phyloP scores from a whole-genome alignment of 2,329 filamentous ascomycete species.

The Keithomyces neogunnii region DNA sequence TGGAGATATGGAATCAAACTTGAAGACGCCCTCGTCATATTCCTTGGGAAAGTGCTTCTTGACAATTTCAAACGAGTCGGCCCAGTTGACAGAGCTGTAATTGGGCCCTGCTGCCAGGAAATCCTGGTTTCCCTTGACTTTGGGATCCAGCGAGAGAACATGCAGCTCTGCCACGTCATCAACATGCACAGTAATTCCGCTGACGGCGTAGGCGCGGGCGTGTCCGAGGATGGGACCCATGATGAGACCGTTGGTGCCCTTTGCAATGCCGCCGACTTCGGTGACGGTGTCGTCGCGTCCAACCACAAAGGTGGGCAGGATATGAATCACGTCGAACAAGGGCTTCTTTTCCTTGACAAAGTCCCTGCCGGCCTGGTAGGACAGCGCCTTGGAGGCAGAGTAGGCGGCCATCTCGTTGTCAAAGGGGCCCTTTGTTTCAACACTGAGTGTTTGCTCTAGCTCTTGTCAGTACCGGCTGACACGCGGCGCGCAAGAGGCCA shows the following conservation, averaged over 20 bases:
- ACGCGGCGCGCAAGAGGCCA: too few species aligned
- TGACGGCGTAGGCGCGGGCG: slow-evolving; percentile 12
- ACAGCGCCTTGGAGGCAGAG: slow-evolving; percentile 25
- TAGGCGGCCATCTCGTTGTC: slow-evolving; percentile 24
- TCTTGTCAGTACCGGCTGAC: too few species aligned
- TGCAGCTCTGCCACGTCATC: slow-evolving; percentile 30
- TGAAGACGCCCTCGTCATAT: slow-evolving; percentile 11
- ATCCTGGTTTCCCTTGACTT: slow-evolving; percentile 17
- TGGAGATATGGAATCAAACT: slow-evolving; percentile 5
- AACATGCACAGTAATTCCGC: slow-evolving; percentile 25
- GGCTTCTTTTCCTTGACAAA: slow-evolving; percentile 24
- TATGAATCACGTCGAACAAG: slow-evolving; percentile 25
- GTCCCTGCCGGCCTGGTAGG: slow-evolving; percentile 22
- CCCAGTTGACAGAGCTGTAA: slow-evolving; percentile 21
- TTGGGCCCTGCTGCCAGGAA: slow-evolving; percentile 16
- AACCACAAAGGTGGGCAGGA: slow-evolving; percentile 27
- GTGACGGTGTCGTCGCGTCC: slow-evolving; percentile 26
- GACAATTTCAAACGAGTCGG: slow-evolving; percentile 29
- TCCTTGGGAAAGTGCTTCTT: slow-evolving; percentile 15
- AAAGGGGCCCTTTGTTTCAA: slow-evolving; percentile 15
- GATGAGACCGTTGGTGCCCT: slow-evolving; percentile 25
- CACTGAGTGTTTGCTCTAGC: too few species aligned
- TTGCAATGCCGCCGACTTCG: slow-evolving; percentile 15
- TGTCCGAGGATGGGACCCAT: slow-evolving; percentile 25
- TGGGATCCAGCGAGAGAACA: slow-evolving; percentile 24